phyloP scores from a whole-genome alignment of 805 yeast species.

The Sugiyamaella americana region DNA sequence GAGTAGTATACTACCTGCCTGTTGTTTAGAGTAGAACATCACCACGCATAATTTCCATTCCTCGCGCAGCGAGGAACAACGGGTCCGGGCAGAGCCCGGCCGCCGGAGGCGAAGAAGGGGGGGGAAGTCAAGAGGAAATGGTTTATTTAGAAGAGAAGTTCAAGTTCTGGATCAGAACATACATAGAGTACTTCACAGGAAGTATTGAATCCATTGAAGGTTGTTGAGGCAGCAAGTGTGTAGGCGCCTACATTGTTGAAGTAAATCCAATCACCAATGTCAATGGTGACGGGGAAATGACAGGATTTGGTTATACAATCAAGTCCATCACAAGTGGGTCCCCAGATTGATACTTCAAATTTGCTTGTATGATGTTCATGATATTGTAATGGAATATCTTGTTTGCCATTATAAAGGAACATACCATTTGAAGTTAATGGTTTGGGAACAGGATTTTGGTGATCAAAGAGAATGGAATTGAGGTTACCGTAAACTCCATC shows the following conservation, averaged over 20 bases:
- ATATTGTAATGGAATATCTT: not conserved
- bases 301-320: constrained; percentile 65
- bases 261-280: constrained; percentile 89
- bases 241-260: constrained; percentile 85
- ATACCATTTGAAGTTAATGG: constrained; percentile 53
- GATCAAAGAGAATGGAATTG: constrained; percentile 91
- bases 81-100: too few relatives aligned
- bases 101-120: not conserved
- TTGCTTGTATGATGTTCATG: not conserved
- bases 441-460: constrained; percentile 68
- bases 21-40: too few relatives aligned
- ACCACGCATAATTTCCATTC: too few relatives aligned
- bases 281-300: constrained; percentile 51
- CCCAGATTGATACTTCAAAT: constrained; percentile 67
- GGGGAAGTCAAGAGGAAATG: not conserved
- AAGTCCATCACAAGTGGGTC: constrained; percentile 96
- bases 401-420: constrained; percentile 34
- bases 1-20: too few relatives aligned
- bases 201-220: constrained; percentile 81
- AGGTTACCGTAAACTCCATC: constrained; percentile 95
- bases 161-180: constrained; percentile 34
- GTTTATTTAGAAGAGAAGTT: constrained; percentile 1
- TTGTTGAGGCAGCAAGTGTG: constrained; percentile 86
- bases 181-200: constrained; percentile 59
- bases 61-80: too few relatives aligned